phyloP scores from a whole-genome alignment of 257 asterid species.

The Jacaranda copaia region DNA sequence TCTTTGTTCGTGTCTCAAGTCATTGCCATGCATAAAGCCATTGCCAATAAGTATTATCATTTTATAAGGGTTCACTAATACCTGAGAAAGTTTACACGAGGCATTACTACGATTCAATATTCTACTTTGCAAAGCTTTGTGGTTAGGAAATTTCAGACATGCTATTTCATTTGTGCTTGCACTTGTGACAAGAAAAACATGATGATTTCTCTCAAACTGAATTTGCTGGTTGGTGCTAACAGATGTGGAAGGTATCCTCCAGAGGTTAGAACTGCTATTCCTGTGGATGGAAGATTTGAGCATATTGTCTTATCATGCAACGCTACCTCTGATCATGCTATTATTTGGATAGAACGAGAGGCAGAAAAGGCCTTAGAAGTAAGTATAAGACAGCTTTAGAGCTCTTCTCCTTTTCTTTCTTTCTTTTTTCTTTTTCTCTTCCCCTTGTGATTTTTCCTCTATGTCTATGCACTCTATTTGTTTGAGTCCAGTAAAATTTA shows the following conservation, averaged over 20 bases:
- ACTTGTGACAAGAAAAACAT: neutral
- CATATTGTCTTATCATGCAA: constrained; percentile 94
- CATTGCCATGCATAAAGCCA: neutral
- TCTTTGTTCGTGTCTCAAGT: neutral
- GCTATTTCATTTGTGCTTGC: neutral
- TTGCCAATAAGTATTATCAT: neutral
- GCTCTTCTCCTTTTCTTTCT: neutral
- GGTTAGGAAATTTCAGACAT: neutral
- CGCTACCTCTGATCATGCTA: constrained; percentile 93
- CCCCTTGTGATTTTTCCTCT: neutral
- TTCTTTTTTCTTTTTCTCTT: too few species aligned
- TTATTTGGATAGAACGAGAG: constrained; percentile 90
- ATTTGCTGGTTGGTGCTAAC: constrained; percentile 25
- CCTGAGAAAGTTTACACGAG: constrained; percentile 17
- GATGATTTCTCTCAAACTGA: constrained; percentile 24
- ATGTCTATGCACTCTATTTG: neutral
- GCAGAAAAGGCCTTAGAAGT: constrained; percentile 80
- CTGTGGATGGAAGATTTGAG: constrained; percentile 97
- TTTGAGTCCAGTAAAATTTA: neutral
- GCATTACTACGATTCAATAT: neutral
- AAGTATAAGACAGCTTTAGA: constrained; percentile 37
- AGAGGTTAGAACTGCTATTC: constrained; percentile 93
- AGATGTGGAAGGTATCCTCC: constrained; percentile 99
- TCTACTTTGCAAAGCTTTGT: neutral
- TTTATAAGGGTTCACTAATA: neutral